These are phyloP conservation scores for Candida sojae DNA, from an alignment of 1,139 yeast species.

Conservation along the genomic window DNA sequence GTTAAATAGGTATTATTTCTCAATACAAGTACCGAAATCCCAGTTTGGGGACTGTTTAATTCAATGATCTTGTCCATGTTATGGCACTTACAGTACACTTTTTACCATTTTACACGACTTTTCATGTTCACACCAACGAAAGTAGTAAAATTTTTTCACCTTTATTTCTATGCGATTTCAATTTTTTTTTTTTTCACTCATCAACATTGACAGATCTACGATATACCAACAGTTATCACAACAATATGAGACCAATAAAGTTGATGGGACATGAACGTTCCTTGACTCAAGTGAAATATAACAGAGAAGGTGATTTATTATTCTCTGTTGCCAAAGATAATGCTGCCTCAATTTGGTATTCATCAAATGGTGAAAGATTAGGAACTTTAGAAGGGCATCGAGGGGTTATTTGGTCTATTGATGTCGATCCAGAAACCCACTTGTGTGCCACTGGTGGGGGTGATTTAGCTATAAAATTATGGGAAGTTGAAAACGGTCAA, in stretches of 20 bases:
- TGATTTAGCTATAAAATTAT: slow-evolving; percentile 80
- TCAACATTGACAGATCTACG: background rate
- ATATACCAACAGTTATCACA: background rate
- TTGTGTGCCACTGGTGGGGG: slow-evolving; percentile 89
- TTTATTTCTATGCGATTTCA: background rate
- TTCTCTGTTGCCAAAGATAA: slow-evolving; percentile 93
- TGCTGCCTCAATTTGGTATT: slow-evolving; percentile 87
- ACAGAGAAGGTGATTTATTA: slow-evolving; percentile 91
- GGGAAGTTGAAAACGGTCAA: slow-evolving; percentile 82
- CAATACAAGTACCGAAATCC: no score
- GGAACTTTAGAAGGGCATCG: slow-evolving; percentile 87
- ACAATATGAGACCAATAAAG: slow-evolving; percentile 50
- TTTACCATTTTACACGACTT: no score
- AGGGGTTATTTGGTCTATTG: slow-evolving; percentile 97
- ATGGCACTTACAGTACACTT: no score
- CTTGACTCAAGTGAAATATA: slow-evolving; percentile 87
- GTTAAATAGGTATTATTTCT: slow-evolving; percentile 29
- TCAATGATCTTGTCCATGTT: no score
- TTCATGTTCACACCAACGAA: slow-evolving; percentile 9
- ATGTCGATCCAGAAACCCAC: slow-evolving; percentile 69
- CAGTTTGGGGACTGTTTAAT: no score
- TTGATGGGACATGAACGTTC: slow-evolving; percentile 86
- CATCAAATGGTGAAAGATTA: slow-evolving; percentile 93
- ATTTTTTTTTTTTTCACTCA: slow-evolving; percentile 9
- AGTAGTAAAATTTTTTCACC: background rate